Evolutionary conservation across 345 rosid genomes (phyloP), one percentile per base, ranked within the genome.

Genomic region (Camelina hispida): DNA sequence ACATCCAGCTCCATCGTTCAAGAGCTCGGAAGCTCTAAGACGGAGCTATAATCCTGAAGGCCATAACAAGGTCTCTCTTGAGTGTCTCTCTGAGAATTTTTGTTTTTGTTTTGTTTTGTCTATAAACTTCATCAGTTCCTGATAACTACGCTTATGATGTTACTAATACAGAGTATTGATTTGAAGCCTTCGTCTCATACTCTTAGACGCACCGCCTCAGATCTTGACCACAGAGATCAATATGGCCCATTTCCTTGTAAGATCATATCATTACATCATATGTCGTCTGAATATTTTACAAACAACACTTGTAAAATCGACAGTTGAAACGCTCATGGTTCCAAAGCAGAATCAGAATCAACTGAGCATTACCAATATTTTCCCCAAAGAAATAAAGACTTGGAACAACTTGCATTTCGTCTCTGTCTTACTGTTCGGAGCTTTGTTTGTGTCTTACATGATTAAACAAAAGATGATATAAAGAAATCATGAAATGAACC

Each of bases 241-340:
- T 18, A 2, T 37, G 2, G 11, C 65, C 65, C 65, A 25, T 60
- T 59, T 37, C 16, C 47, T 1, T 17, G 47, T 60, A 60, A 60
- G 65, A 18, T 17, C 5, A 59, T 28, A 37, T 35, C 25, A 35
- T 18, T 14, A 6, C 65, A 37, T 11, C 47, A 17, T 16, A 18
- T 18, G n/a, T 37, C 30, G 16, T 11, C 10, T 18, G 28, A 0
- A 10, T 17, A 17, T 18, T 35, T 35, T n/a, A 37, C 30, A 12
- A 37, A 16, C 7, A 9, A 59, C 23, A 59, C 12, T 37, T 37
- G 18, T 1, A 60, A n/a, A 60, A 60, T 37, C 46, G 30, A 60
- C 47, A 60, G 65, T 60, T 60, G 65, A 60, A 18, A 30, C 47
- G 11, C n/a, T 18, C 47, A 17, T 38, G 64, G 47, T 60, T 37